Evolutionary conservation across 306 rosid species (phyloP), one percentile per base, ranked within the genome.

Genomic region (Prinsepia uniflora): DNA sequence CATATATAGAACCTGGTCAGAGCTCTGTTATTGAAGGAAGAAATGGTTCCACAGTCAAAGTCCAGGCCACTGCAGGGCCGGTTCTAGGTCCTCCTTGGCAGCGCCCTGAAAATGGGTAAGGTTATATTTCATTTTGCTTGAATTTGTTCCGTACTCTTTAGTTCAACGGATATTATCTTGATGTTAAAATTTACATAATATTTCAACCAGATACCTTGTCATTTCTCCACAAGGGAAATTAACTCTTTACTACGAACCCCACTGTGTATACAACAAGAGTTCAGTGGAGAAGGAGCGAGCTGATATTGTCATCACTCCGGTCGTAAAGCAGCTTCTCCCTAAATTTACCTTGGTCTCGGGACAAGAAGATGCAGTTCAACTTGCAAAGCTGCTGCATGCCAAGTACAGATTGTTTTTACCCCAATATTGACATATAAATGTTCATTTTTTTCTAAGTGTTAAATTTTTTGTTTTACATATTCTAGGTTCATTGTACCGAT

Each of bases 21-120:
- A 87, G 73, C 78, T 90, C 87, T 70, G 81, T 75, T n/a, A 70
- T 88, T 77, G 92, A 90, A 83, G 83, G 88, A 81, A 83, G 79
- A 49, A 56, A 72, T 66, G 94, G 94, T 78, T 84, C 82, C 22
- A 75, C 80, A 73, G 72, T 88, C 69, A 73, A 72, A 70, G 82
- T 93, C 46, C 84, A 76, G 80, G 98, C 97, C 62, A 93, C 97
- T 13, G 90, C 88, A 34, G 98, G 97, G 76, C 96, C 97, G 63
- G 90, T 90, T 75, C 91, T 93, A 57, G 97, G 98, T 83, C 97
- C 97, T 80, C 97, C 97, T 47, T 90, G 98, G 98, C 98, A 90
- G 85, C 89, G 92, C 62, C 96, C 98, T 39, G 96, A 93, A 75
- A 93, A 93, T 45, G 97, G 98, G 98, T 93, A 87, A 65, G 79